Evolutionary conservation across 2,329 filamentous ascomycete genomes (phyloP).

Genomic region (Aspergillus sp.): DNA sequence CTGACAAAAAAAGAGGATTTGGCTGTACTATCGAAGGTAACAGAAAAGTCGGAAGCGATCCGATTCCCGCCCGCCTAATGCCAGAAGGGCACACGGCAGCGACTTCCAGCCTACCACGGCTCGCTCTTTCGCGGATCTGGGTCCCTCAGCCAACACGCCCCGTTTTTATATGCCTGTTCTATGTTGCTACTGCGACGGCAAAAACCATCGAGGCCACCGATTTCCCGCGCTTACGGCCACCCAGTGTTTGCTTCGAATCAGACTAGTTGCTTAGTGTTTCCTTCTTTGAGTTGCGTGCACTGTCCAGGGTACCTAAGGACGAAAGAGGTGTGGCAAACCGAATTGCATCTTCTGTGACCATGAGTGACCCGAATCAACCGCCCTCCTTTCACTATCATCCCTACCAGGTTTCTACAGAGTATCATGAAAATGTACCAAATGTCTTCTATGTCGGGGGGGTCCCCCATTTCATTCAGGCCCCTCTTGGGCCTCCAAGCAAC

Average conservation of each 20-base stretch:
- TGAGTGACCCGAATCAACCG: conserved; percentile 22
- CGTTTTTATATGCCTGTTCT: background rate
- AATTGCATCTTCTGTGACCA: conserved; percentile 13
- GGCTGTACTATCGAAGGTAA: background rate
- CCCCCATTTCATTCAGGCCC: conserved; percentile 18
- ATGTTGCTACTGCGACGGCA: background rate
- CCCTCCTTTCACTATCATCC: conserved; percentile 15
- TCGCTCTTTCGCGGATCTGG: background rate
- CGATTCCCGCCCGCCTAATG: background rate
- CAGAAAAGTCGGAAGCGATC: background rate
- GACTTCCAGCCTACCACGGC: conserved; percentile 4
- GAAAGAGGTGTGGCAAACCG: conserved; percentile 10
- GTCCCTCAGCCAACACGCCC: background rate
- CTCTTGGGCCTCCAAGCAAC: conserved; percentile 14
- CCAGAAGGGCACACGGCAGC: background rate
- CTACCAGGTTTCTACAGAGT: conserved; percentile 15
- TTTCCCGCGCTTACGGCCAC: background rate
- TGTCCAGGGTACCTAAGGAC: conserved; percentile 2
- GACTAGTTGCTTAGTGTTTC: background rate
- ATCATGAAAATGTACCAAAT: conserved; percentile 14
- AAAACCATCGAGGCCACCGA: background rate
- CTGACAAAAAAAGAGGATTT: background rate
- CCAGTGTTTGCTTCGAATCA: background rate
- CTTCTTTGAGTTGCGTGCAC: conserved; percentile 6
- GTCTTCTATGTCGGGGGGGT: conserved; percentile 15